These are phyloP conservation scores for Epichloe sibirici DNA, from an alignment of 2,329 filamentous ascomycete species.

Conservation along the genomic window DNA sequence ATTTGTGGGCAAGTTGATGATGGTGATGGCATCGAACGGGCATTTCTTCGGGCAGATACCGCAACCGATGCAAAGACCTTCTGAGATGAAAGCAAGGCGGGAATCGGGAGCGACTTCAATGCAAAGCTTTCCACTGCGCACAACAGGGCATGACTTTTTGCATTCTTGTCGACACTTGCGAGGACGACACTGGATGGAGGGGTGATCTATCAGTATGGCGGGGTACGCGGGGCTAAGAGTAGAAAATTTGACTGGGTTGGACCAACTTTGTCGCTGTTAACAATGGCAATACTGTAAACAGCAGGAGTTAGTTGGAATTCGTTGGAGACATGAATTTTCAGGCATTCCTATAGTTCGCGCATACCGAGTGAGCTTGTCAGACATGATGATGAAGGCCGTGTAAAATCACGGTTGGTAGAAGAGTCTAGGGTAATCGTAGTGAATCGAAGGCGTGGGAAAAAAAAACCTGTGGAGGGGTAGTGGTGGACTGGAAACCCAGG, in stretches of 20 bases:
- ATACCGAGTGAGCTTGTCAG: conserved; percentile 91
- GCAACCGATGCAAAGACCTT: conserved; percentile 91
- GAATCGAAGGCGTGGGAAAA: not conserved
- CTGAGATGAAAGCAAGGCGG: conserved; percentile 96
- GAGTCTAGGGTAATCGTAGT: conserved; percentile 4
- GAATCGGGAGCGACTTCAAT: conserved; percentile 85
- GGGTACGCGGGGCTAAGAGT: conserved; percentile 12
- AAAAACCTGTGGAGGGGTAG: not conserved
- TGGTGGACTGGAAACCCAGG: not conserved
- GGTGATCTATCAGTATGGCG: conserved; percentile 18
- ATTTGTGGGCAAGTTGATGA: conserved; percentile 99
- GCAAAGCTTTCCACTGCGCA: conserved; percentile 92
- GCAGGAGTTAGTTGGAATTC: conserved; percentile 13
- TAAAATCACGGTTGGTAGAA: not conserved
- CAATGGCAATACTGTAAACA: conserved; percentile 77
- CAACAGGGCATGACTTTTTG: conserved; percentile 96
- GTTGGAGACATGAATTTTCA: not conserved
- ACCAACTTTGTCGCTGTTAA: conserved; percentile 91
- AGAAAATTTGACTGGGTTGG: conserved; percentile 2
- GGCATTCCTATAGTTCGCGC: conserved; percentile 25
- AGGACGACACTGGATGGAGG: conserved; percentile 23
- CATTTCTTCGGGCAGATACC: conserved; percentile 99
- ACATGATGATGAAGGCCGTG: conserved; percentile 45
- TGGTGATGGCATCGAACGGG: conserved; percentile 96
- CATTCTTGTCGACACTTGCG: conserved; percentile 95